Evolutionary conservation across 306 rosid genomes (phyloP), one percentile per base, ranked within the genome.

Genomic region (Malus orientalis): DNA sequence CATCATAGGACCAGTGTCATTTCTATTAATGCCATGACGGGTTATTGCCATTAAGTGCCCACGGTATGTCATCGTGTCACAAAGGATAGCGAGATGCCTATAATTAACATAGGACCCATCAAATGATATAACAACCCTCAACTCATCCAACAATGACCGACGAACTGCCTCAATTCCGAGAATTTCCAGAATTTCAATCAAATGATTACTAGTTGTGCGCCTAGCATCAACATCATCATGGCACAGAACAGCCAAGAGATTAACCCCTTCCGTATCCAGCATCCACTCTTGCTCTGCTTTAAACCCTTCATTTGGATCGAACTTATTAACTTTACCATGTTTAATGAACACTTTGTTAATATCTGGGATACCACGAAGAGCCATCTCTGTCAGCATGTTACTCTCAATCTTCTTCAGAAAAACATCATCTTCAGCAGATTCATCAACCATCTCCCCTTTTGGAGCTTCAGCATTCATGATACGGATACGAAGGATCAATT

Each of bases 1-100:
- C 99, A 96, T 96, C 99, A 96, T 92, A 23, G 99, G 99, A 22
- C 99, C 99, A 11, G 98, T 96, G 74, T 96, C 99, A 79, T 96
- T 96, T 57, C 98, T 51, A 71, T 96, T 96, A 71, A 96, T 96
- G 30, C 99, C 99, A 75, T 96, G 99, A 47, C 99, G 99, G 4
- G 99, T 96, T 67, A 96, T 96, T 73, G 99, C 96, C 99, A 96
- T 96, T 87, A 96, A 86, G 88, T 96, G 97, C 73, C 99, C 98
- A 58, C 99, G 88, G 81, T 96, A 92, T 3, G 99, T 96, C 99
- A 96, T 96, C 29, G 99, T 92, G 75, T 96, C 99, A 78, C 99
- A 96, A 25, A 96, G 99, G 79, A 96, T 96, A 74, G 99, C 99
- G 49, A 96, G 86, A 81, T 96, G 99, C 69, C 98, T 83, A 73